Base-by-base conservation (phyloP, 2,329 filamentous ascomycete genomes). In the Cordyceps cicadae region DNA sequence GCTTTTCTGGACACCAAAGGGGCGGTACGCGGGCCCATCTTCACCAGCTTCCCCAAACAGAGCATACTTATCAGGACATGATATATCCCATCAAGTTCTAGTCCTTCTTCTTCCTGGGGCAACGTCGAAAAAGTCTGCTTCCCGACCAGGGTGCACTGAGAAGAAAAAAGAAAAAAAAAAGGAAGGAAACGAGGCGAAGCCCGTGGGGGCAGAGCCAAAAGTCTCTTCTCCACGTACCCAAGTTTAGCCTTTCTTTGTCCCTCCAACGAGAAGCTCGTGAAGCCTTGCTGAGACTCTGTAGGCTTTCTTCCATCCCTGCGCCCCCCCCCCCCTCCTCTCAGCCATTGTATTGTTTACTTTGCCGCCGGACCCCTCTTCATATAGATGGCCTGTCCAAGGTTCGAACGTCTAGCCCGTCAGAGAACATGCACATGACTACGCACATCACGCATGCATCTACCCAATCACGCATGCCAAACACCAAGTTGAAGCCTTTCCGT, bases 291-390 rank as follows among this genome's bases (percentile, higher is more conserved):
- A 34, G 53, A 43, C 39, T 43, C 15, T 43, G 17, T 32, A 32
- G 50, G 54, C 45, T 32, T 19, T 49, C 32, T 37, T 14, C 24
- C 19, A 46, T 15, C 57, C 48, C 57, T 59, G 57, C 48, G 19
- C 14, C 45, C 21, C 24, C 24, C 24, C 34, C 53, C 43, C 43
- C 29, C 21, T 43, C 15, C 9, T 29, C 29, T 8, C 5, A 8
- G 29, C 29, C 29, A 29, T 29, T 39, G 43, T 43, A 51, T 62
- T 62, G 60, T 62, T 62, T 62, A 62, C 60, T 62, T 62, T 58
- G 60, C n/a, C 60, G 39, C 54, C 21, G 7, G 26, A 54, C 60
- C 54, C 60, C 60, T 58, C 60, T 39, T 24, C 17, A 21, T 45
- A 56, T 54, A 26, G 7, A 37, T 46, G 26, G 3, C 14, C 11